Conservation (phyloP, 495 filamentous ascomycete genomes). For the Daldinia caldariorum region DNA sequence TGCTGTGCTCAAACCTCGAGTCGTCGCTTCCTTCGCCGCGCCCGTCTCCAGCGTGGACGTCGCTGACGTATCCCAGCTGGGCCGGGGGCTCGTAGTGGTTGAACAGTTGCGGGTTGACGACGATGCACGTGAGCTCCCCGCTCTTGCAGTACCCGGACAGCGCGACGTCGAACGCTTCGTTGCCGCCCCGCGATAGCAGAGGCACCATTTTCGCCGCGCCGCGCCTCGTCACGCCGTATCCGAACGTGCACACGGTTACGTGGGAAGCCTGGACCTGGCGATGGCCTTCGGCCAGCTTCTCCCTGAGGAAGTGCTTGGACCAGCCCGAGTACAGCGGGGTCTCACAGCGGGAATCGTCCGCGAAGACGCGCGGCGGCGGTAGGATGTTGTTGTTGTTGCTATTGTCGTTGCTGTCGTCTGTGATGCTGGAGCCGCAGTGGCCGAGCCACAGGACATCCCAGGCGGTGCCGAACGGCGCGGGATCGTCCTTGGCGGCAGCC, state of each 20-base stretch:
- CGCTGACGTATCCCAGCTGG: constrained; percentile 30
- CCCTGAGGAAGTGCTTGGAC: constrained; percentile 33
- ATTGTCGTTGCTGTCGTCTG: constrained; percentile 1
- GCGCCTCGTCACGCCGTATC: constrained; percentile 51
- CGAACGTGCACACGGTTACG: constrained; percentile 59
- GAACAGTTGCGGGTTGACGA: constrained; percentile 42
- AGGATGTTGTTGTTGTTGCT: neutral
- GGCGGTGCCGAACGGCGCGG: constrained; percentile 54
- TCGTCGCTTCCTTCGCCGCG: constrained; percentile 19
- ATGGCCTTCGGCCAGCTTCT: constrained; percentile 27
- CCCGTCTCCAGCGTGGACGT: constrained; percentile 36
- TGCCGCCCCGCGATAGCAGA: constrained; percentile 25
- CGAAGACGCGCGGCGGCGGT: constrained; percentile 21
- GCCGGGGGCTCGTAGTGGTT: constrained; percentile 44
- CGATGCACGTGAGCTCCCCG: constrained; percentile 28
- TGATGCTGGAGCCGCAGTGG: constrained; percentile 53
- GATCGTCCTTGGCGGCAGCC: constrained; percentile 26
- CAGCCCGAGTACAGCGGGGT: constrained; percentile 34
- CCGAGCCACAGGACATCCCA: constrained; percentile 64
- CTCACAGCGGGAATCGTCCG: constrained; percentile 35
- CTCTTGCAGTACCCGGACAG: constrained; percentile 29
- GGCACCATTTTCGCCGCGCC: constrained; percentile 42
- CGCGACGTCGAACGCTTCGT: constrained; percentile 40
- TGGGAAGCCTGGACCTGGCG: constrained; percentile 53
- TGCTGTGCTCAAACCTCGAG: constrained; percentile 29